Percentiles rank a stretch among this genome's conserved stretches.
These are phyloP conservation scores for Iris macrosiphon DNA, from an alignment of 106 monocot genomes.

Conservation along the genomic window DNA sequence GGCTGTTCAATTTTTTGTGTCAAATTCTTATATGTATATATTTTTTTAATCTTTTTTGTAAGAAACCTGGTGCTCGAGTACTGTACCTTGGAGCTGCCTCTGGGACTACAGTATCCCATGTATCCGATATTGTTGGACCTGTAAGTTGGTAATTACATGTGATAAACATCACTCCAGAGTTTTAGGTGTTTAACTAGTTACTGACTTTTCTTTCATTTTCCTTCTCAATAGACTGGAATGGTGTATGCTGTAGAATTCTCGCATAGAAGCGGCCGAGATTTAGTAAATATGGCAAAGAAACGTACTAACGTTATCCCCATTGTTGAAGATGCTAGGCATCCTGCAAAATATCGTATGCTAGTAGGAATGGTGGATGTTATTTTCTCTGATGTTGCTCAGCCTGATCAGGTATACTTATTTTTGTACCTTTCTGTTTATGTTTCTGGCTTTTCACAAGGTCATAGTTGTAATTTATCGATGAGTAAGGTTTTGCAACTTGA, in stretches of 20 bases:
- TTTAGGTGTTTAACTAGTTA: neutral
- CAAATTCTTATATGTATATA: neutral
- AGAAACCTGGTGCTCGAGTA: conserved; percentile 75
- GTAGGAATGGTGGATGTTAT: conserved; percentile 99
- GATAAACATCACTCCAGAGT: neutral
- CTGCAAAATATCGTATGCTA: conserved; percentile 88
- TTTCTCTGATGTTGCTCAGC: conserved; percentile 99
- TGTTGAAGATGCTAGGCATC: conserved; percentile 98
- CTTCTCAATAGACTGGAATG: conserved; percentile 60
- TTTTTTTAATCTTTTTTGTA: neutral
- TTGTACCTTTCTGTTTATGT: too few relatives aligned
- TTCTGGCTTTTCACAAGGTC: conserved; percentile 8
- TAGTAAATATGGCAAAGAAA: conserved; percentile 98
- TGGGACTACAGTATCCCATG: conserved; percentile 95
- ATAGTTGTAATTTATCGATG: conserved; percentile 75
- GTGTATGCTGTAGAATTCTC: conserved; percentile 99
- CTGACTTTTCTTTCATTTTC: neutral
- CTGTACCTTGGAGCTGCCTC: conserved; percentile 96
- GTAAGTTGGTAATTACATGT: conserved; percentile 27
- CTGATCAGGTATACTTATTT: conserved; percentile 99
- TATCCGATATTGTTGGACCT: conserved; percentile 97
- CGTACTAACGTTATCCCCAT: conserved; percentile 95
- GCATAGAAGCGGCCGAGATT: conserved; percentile 87
- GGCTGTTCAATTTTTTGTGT: too few relatives aligned
- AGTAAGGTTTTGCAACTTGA: too few relatives aligned